Conservation (phyloP, 2,329 filamentous ascomycete species). For the Chalaropsis ovoidea region DNA sequence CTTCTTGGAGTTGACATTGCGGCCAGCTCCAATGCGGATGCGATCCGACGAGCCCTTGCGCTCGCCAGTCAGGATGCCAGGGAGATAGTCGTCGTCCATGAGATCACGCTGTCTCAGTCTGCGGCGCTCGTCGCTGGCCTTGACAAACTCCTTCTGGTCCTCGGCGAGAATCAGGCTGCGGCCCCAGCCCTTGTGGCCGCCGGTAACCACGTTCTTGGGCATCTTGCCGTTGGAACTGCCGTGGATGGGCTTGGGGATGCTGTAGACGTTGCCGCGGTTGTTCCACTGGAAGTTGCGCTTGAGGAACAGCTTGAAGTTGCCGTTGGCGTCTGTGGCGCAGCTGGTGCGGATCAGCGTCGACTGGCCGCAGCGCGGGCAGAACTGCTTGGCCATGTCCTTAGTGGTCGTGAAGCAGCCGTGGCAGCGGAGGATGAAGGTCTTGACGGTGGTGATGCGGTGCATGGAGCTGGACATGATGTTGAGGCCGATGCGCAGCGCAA, state of each 20-base stretch:
- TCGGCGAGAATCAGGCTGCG: slow-evolving; percentile 73
- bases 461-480: slow-evolving; percentile 73
- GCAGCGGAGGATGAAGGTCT: slow-evolving; percentile 83
- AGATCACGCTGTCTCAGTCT: slow-evolving; percentile 65
- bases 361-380: slow-evolving; percentile 85
- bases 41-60: slow-evolving; percentile 54
- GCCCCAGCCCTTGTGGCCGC: slow-evolving; percentile 83
- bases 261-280: slow-evolving; percentile 82
- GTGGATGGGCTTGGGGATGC: slow-evolving; percentile 79
- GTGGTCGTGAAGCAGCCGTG: slow-evolving; percentile 84
- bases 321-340: slow-evolving; percentile 71
- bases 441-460: slow-evolving; percentile 70
- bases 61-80: slow-evolving; percentile 72
- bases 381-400: slow-evolving; percentile 77
- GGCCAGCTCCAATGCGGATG: slow-evolving; percentile 73
- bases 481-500: slow-evolving; percentile 87
- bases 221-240: slow-evolving; percentile 71
- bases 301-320: slow-evolving; percentile 74
- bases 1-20: slow-evolving; percentile 62
- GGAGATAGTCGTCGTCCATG: slow-evolving; percentile 92
- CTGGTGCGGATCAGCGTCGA: slow-evolving; percentile 73
- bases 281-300: slow-evolving; percentile 97
- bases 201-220: slow-evolving; percentile 49
- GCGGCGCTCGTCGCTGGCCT: slow-evolving; percentile 52
- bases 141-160: slow-evolving; percentile 87